These are phyloP conservation scores for Phytopythium helicoides DNA, from an alignment of 352 stramenopile genomes.

Conservation along the genomic window DNA sequence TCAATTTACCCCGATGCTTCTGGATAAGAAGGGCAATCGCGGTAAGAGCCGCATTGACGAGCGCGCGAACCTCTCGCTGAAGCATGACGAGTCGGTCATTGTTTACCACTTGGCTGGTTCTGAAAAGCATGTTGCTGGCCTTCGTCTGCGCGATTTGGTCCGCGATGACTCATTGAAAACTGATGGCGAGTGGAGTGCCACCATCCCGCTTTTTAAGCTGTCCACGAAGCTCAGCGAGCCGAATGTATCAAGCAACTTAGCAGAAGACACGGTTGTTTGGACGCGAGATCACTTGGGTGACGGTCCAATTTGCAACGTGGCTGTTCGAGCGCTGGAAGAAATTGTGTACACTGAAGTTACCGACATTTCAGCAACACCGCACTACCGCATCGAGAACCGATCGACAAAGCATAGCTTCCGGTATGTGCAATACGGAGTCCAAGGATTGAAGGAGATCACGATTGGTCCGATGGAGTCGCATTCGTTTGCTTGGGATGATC, in stretches of 20 bases:
- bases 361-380: conserved; percentile 64
- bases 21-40: conserved; percentile 71
- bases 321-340: conserved; percentile 54
- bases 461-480: conserved; percentile 68
- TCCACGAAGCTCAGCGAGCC: conserved; percentile 37
- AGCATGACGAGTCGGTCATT: conserved; percentile 47
- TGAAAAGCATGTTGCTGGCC: conserved; percentile 65
- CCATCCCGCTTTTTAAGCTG: conserved; percentile 43
- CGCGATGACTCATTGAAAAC: conserved; percentile 33
- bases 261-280: conserved; percentile 58
- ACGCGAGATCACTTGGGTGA: conserved; percentile 67
- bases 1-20: conserved; percentile 66
- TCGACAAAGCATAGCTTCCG: conserved; percentile 67
- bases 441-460: conserved; percentile 61
- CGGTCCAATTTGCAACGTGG: conserved; percentile 67
- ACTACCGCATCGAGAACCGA: conserved; percentile 86
- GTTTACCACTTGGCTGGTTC: conserved; percentile 69
- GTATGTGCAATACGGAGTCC: conserved; percentile 67
- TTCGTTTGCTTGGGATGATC: conserved; percentile 82
- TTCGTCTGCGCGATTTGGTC: conserved; percentile 65
- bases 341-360: conserved; percentile 70
- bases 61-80: conserved; percentile 41
- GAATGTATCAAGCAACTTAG: conserved; percentile 39
- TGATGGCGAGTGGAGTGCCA: conserved; percentile 59
- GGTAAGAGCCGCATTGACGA: conserved; percentile 26